Conservation (phyloP, 192 early-diverging fungal genomes). For the Thamnidium elegans region DNA sequence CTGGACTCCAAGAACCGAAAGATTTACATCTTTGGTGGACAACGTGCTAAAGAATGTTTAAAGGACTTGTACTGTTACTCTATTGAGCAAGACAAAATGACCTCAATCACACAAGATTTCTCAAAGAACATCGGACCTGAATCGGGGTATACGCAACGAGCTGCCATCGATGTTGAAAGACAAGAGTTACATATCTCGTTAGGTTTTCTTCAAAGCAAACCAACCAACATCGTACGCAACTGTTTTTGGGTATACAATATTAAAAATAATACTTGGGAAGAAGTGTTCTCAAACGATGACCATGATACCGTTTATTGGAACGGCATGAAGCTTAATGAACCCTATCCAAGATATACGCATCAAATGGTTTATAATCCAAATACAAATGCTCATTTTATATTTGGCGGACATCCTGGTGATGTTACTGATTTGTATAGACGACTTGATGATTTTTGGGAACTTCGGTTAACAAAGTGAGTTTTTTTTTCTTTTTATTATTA, state of each 20-base stretch:
- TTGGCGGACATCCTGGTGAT: conserved; percentile 93
- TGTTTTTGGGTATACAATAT: conserved; percentile 77
- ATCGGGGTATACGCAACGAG: conserved; percentile 78
- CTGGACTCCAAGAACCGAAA: conserved; percentile 69
- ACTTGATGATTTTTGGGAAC: conserved; percentile 86
- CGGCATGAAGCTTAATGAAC: conserved; percentile 46
- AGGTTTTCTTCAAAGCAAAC: conserved; percentile 62
- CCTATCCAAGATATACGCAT: conserved; percentile 85
- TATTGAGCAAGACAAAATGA: conserved; percentile 74
- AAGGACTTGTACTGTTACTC: conserved; percentile 85
- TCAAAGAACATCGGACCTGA: conserved; percentile 72
- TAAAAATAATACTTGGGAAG: conserved; percentile 51
- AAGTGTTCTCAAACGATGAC: conserved; percentile 65
- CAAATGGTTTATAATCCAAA: conserved; percentile 83
- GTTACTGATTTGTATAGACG: conserved; percentile 53
- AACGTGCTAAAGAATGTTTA: conserved; percentile 77
- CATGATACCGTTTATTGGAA: conserved; percentile 19
- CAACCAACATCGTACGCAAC: conserved; percentile 66
- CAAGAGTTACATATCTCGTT: conserved; percentile 85
- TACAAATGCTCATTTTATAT: conserved; percentile 76
- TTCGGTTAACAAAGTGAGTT: conserved; percentile 62
- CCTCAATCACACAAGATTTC: conserved; percentile 74
- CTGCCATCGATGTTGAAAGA: conserved; percentile 71
- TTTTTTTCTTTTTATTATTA: conserved; percentile 2
- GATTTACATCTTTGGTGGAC: conserved; percentile 90